phyloP scores from a whole-genome alignment of 1,139 yeast species.

The Candida labiduridarum region DNA sequence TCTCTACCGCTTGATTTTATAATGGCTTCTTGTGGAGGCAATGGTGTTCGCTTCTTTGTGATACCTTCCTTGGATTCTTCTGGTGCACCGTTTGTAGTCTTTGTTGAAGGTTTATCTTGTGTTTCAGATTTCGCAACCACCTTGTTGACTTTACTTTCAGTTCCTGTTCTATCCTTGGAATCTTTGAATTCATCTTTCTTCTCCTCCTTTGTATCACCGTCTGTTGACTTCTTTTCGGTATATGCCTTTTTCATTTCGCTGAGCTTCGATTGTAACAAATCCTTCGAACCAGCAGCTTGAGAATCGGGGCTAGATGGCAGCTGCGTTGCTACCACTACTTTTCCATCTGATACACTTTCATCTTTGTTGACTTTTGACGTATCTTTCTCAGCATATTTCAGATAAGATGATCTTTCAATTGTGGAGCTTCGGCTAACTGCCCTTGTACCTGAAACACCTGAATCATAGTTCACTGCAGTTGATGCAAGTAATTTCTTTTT shows the following conservation, averaged over 20 bases:
- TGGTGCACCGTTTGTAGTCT: not conserved
- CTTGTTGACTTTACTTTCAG: not conserved
- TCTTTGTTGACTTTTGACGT: not conserved
- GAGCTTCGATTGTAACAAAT: not conserved
- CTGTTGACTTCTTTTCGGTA: not conserved
- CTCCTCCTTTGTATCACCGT: not conserved
- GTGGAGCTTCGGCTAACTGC: constrained; percentile 21
- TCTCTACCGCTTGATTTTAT: not conserved
- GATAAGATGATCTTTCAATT: constrained; percentile 26
- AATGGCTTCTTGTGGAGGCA: constrained; percentile 1
- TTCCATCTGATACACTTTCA: not conserved
- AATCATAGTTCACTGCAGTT: constrained; percentile 25
- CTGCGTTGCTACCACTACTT: not conserved
- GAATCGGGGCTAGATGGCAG: not conserved
- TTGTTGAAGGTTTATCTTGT: not conserved
- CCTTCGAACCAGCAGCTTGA: not conserved
- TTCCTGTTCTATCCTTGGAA: not conserved
- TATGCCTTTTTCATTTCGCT: constrained; percentile 3
- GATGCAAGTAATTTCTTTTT: constrained; percentile 14
- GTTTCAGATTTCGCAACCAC: not conserved
- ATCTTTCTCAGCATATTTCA: constrained; percentile 28
- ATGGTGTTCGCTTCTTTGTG: not conserved
- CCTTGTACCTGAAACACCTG: constrained; percentile 22
- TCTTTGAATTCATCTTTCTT: not conserved
- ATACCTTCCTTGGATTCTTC: not conserved